A percentile compares a stretch with the other conserved stretches of the same genome.
These are phyloP conservation scores for Cyathus striatus DNA, from an alignment of 768 basidiomycete species.

Conservation along the genomic window DNA sequence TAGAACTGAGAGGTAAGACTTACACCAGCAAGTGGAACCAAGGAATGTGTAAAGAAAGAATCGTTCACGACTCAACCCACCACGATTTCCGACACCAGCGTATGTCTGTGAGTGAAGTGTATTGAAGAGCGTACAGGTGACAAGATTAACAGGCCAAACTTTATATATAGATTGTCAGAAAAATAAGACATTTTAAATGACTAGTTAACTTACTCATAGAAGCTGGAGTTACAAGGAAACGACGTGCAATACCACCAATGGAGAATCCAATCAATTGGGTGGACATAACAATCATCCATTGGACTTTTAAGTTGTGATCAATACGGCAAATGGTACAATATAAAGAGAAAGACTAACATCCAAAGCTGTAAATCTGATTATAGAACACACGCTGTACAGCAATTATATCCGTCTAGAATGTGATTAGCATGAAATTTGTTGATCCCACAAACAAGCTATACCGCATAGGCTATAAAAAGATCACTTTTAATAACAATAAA, in stretches of 20 bases:
- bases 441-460: too few relatives aligned
- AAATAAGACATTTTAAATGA: too few relatives aligned
- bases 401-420: slow-evolving; percentile 73
- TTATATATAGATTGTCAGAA: too few relatives aligned
- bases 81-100: slow-evolving; percentile 57
- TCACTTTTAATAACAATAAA: too few relatives aligned
- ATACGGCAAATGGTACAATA: not conserved
- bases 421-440: too few relatives aligned
- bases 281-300: slow-evolving; percentile 76
- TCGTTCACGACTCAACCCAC: slow-evolving; percentile 67
- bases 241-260: slow-evolving; percentile 64
- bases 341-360: slow-evolving; percentile 34
- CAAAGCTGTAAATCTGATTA: slow-evolving; percentile 54
- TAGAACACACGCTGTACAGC: slow-evolving; percentile 77
- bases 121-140: slow-evolving; percentile 73
- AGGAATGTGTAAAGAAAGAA: slow-evolving; percentile 70
- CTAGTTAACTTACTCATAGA: slow-evolving; percentile 51
- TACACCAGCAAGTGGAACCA: slow-evolving; percentile 56
- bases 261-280: slow-evolving; percentile 81
- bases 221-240: slow-evolving; percentile 72
- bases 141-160: slow-evolving; percentile 78
- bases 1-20: too few relatives aligned
- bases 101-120: slow-evolving; percentile 74
- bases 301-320: slow-evolving; percentile 36
- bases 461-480: too few relatives aligned